phyloP scores from a whole-genome alignment of 331 rosid species.

The Acacia concinna region DNA sequence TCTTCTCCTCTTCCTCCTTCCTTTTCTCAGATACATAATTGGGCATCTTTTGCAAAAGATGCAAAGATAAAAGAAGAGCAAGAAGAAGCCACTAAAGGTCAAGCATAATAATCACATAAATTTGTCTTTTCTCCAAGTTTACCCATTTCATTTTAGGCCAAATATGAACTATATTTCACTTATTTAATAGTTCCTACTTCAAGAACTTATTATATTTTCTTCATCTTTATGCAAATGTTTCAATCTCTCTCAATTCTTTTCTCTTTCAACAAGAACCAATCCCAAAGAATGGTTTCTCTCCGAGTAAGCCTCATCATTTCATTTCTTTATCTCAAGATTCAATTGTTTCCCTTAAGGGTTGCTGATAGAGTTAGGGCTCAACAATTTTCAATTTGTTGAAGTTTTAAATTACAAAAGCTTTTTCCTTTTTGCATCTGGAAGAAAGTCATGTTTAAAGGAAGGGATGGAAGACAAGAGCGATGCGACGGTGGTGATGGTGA shows the following conservation, averaged over 20 bases:
- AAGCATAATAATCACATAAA: background rate
- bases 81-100: background rate
- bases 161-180: background rate
- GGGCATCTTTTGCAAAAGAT: background rate
- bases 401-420: no score
- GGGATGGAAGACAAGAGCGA: no score
- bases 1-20: background rate
- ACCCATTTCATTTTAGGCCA: background rate
- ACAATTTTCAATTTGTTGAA: no score
- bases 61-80: background rate
- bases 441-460: no score
- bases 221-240: background rate
- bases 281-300: background rate
- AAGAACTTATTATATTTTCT: background rate
- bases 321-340: no score
- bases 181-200: background rate
- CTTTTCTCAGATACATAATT: background rate
- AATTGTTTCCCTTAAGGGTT: no score
- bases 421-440: no score
- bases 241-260: no score
- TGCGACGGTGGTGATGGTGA: no score
- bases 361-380: no score
- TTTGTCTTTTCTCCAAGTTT: background rate
- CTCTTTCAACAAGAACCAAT: background rate
- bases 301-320: constrained; percentile 26